Conservation (phyloP, 2,329 filamentous ascomycete species). For the Ceratocystis albifundus region DNA sequence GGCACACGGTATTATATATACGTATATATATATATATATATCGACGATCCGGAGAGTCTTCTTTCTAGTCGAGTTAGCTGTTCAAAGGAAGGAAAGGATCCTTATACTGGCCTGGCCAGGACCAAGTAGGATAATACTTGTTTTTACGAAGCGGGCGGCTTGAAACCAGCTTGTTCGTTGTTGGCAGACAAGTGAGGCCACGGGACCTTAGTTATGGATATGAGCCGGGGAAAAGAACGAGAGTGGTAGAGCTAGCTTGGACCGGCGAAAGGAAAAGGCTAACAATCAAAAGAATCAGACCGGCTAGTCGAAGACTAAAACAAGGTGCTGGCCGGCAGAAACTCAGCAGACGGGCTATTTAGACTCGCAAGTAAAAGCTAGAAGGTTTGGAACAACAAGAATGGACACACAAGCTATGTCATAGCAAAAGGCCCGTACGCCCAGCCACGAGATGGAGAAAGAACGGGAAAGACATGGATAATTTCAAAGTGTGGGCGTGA, state of each 20-base stretch:
- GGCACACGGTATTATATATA: too few relatives aligned
- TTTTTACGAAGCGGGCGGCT: too few relatives aligned
- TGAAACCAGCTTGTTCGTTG: too few relatives aligned
- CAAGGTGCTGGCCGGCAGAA: not conserved
- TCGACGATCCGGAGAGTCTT: too few relatives aligned
- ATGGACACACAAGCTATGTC: not conserved
- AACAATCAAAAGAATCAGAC: not conserved
- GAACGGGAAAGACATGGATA: not conserved
- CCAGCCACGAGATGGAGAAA: not conserved
- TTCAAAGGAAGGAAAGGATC: too few relatives aligned
- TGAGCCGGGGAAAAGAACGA: constrained; percentile 1
- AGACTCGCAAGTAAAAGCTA: not conserved
- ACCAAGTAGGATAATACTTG: too few relatives aligned
- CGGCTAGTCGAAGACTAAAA: not conserved
- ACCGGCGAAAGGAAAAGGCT: not conserved
- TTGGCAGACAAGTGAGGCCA: not conserved
- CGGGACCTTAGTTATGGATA: too few relatives aligned
- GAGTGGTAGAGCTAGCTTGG: not conserved
- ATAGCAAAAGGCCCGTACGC: not conserved
- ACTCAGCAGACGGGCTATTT: not conserved
- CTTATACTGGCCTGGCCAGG: too few relatives aligned
- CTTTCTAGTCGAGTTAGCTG: too few relatives aligned
- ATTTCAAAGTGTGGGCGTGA: not conserved
- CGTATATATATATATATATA: too few relatives aligned
- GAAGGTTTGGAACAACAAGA: not conserved